Conservation (phyloP, 2,329 filamentous ascomycete species). For the Paecilomyces fulvus region DNA sequence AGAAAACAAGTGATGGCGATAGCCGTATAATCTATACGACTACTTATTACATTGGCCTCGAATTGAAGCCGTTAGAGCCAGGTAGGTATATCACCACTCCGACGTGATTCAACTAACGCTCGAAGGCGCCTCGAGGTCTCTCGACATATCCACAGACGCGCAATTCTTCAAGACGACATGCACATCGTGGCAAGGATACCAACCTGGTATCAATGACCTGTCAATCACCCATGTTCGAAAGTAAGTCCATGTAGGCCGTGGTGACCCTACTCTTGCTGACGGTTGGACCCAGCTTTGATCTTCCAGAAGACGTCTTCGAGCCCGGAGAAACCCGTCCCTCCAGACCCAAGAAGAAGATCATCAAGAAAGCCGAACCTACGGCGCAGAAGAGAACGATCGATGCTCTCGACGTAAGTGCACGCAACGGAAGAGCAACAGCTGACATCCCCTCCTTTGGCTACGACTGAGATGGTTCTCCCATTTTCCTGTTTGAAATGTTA, state of each 20-base stretch:
- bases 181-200: slow-evolving; percentile 64
- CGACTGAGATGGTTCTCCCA: slow-evolving; percentile 12
- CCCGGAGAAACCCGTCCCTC: slow-evolving; percentile 64
- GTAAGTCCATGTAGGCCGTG: slow-evolving; percentile 45
- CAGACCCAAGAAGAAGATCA: slow-evolving; percentile 47
- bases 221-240: slow-evolving; percentile 77
- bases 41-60: slow-evolving; percentile 88
- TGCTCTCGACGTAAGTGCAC: slow-evolving; percentile 35
- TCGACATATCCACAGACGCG: slow-evolving; percentile 62
- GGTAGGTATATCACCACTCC: slow-evolving; percentile 44
- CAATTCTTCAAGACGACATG: slow-evolving; percentile 80
- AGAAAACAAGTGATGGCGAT: slow-evolving; percentile 31
- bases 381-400: slow-evolving; percentile 33
- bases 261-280: slow-evolving; percentile 8
- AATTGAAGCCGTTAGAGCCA: slow-evolving; percentile 62
- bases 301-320: slow-evolving; percentile 83
- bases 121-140: slow-evolving; percentile 37
- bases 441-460: slow-evolving; percentile 12
- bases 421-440: slow-evolving; percentile 15
- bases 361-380: slow-evolving; percentile 26
- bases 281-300: slow-evolving; percentile 55
- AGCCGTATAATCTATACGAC: slow-evolving; percentile 65
- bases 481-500: slow-evolving; percentile 13
- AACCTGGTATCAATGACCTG: slow-evolving; percentile 67
- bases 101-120: slow-evolving; percentile 21